Base-by-base conservation (phyloP, 169 alveolate species). In the Plasmodium gaboni region DNA sequence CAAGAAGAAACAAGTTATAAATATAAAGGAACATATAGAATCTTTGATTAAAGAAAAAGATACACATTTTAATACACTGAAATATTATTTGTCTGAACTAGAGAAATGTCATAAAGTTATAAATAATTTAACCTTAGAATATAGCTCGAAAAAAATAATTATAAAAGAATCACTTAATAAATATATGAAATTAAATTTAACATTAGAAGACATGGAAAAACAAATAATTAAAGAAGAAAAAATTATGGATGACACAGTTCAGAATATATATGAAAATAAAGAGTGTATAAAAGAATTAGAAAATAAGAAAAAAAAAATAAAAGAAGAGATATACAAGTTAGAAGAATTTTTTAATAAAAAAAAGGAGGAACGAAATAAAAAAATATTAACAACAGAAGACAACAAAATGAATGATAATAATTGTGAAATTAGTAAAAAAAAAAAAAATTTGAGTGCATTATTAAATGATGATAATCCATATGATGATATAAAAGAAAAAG, bases 61-160 rank as follows among this genome's bases (percentile, higher is more conserved):
- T 60, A 48, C 12, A 9, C 73, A 59, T 32, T 74, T 69, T 42
- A 63, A 73, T 64, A 71, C 73, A 26, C 8, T 90, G 51, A 63
- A 42, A 80, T 48, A 24, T 38, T 80, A 93, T 67, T 74, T 63
- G 53, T 42, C 85, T 63, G 74, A 85, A 46, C 53, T 93, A 89
- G 60, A 65, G 19, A 65, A 91, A 72, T 65, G 92, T 83, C 76
- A 93, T 74, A 46, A 51, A 65, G 83, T 87, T 51, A 28, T 87
- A 74, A 65, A 46, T 76, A 26, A 73, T n/a, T 38, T 87, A 50
- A 38, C 88, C 22, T 1, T 24, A 42, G 28, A 68, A 70, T 24
- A 74, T 73, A 19, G 12, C 6, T 13, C 26, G 13, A 67, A 46
- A 73, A 59, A 48, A 46, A 50, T 57, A 65, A 59, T 87, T 69